phyloP scores from a whole-genome alignment of 805 yeast species.

The Candida saitoana region DNA sequence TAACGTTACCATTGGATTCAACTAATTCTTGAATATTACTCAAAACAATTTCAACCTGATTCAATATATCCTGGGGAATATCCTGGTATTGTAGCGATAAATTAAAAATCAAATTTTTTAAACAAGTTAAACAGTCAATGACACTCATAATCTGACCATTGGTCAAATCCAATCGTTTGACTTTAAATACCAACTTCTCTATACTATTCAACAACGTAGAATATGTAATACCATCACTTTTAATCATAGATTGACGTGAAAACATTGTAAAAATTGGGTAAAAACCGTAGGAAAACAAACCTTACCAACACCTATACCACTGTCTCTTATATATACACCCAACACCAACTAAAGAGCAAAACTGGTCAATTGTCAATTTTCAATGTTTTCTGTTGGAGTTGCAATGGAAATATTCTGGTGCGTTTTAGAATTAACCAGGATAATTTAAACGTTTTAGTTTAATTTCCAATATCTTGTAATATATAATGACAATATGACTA shows the following conservation, averaged over 20 bases:
- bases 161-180: background rate
- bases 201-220: background rate
- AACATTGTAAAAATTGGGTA: background rate
- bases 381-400: too few relatives aligned
- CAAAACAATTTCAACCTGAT: background rate
- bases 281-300: background rate
- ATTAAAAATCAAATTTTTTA: background rate
- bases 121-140: background rate
- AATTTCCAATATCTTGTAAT: background rate
- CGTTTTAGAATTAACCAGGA: too few relatives aligned
- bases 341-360: background rate
- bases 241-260: background rate
- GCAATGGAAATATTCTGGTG: too few relatives aligned
- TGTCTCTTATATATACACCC: background rate
- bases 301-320: background rate
- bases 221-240: background rate
- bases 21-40: background rate
- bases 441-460: too few relatives aligned
- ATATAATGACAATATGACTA: background rate
- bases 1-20: background rate
- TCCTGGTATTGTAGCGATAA: background rate
- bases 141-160: background rate
- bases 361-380: too few relatives aligned
- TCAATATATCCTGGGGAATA: background rate
- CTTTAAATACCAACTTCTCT: background rate